A percentile compares a stretch with the other conserved stretches of the same genome.
Evolutionary conservation across 345 rosid genomes (phyloP).

Genomic region (Clausena lansium): DNA sequence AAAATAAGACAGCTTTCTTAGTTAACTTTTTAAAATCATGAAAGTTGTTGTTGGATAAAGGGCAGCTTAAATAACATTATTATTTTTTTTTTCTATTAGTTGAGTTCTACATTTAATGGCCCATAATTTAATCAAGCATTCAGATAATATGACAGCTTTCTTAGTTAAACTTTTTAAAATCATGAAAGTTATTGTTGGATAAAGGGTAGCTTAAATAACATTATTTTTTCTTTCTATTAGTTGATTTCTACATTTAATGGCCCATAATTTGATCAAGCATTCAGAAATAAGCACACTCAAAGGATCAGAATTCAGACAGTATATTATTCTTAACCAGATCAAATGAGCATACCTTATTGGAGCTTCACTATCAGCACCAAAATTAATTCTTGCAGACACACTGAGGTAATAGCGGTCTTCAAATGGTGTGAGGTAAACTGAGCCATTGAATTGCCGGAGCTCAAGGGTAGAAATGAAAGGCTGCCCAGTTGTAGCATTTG

Average conservation of each 20-base stretch:
- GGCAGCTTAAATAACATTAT: not conserved
- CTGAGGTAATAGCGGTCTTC: constrained; percentile 74
- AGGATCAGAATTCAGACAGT: not conserved
- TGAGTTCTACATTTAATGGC: not conserved
- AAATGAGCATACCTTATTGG: constrained; percentile 62
- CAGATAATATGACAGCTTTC: constrained; percentile 7
- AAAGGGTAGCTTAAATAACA: not conserved
- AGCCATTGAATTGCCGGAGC: constrained; percentile 93
- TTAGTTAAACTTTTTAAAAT: not conserved
- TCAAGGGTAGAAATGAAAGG: constrained; percentile 98
- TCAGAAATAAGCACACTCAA: not conserved
- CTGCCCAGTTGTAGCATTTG: constrained; percentile 95
- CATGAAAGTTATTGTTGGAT: not conserved
- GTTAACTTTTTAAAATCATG: not conserved
- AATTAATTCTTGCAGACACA: constrained; percentile 89
- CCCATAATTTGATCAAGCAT: not conserved
- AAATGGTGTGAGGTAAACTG: constrained; percentile 56
- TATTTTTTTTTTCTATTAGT: not conserved
- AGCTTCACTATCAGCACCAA: constrained; percentile 83
- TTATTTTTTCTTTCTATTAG: not conserved
- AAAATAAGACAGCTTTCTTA: constrained; percentile 4
- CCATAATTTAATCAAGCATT: constrained; percentile 1
- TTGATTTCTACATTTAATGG: not conserved
- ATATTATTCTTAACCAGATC: constrained; percentile 18
- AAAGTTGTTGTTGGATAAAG: not conserved